Percentiles rank a stretch among this genome's conserved stretches.
Evolutionary conservation across 1,284 basidiomycete genomes (phyloP).

Genomic region (Puccinia triticina): DNA sequence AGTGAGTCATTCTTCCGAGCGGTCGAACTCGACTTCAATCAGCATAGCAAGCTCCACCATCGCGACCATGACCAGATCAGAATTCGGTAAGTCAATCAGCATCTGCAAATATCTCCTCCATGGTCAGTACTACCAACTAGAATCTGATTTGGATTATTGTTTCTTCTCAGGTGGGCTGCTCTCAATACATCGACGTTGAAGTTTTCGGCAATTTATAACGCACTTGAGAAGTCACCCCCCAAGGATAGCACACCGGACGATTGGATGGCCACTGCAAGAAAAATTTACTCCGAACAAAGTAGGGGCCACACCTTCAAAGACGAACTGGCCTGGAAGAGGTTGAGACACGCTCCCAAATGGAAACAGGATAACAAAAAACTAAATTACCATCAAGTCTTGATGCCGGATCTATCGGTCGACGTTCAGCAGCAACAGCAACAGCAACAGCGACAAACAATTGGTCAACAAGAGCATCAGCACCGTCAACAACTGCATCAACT

Average conservation of each 20-base stretch:
- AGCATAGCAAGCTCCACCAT: slow-evolving; percentile 19
- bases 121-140: not conserved
- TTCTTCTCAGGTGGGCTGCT: slow-evolving; percentile 8
- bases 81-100: slow-evolving; percentile 7
- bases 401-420: not conserved
- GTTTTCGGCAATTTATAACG: slow-evolving; percentile 30
- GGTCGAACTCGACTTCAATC: slow-evolving; percentile 23
- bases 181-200: slow-evolving; percentile 18
- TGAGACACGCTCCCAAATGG: slow-evolving; percentile 26
- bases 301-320: slow-evolving; percentile 11
- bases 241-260: not conserved
- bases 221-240: not conserved
- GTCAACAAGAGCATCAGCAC: not conserved
- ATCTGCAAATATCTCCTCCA: too few relatives aligned
- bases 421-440: not conserved
- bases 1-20: slow-evolving; percentile 20
- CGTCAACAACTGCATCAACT: not conserved
- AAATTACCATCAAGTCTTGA: not conserved
- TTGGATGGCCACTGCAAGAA: slow-evolving; percentile 24
- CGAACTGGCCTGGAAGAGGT: slow-evolving; percentile 17
- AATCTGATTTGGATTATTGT: too few relatives aligned
- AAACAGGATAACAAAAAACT: slow-evolving; percentile 27
- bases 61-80: slow-evolving; percentile 25
- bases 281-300: slow-evolving; percentile 11
- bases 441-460: not conserved